These are phyloP conservation scores for Myxozyma geophila DNA, from an alignment of 805 yeast species.

Conservation along the genomic window DNA sequence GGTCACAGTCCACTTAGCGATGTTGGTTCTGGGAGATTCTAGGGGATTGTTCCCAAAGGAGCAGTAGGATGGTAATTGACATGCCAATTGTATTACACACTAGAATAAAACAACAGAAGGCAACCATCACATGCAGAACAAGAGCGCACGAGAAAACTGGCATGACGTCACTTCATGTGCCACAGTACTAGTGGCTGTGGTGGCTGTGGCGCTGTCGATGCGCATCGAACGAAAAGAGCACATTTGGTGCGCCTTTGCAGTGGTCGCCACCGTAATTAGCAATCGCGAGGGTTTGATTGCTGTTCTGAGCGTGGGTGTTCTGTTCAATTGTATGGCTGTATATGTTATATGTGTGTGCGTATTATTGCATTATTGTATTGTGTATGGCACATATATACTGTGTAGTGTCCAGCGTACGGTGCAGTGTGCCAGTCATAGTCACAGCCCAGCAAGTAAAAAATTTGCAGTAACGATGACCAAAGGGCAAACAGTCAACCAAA, in stretches of 20 bases:
- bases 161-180: slow-evolving; percentile 1
- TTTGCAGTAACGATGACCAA: no score
- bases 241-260: neutral
- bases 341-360: no score
- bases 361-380: neutral
- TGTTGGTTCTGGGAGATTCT: neutral
- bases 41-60: neutral
- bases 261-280: slow-evolving; percentile 1
- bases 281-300: neutral
- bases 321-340: no score
- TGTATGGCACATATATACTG: no score
- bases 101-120: no score
- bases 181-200: slow-evolving; percentile 6
- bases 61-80: no score
- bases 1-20: neutral
- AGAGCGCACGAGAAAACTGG: neutral
- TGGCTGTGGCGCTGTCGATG: slow-evolving; percentile 14
- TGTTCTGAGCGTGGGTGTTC: no score
- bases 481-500: no score
- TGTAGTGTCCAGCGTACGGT: no score
- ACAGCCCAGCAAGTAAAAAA: no score
- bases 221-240: slow-evolving; percentile 9
- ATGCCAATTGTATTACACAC: neutral
- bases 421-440: no score
- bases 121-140: neutral